Evolutionary conservation across 2,329 filamentous ascomycete species (phyloP), one percentile per base, ranked within the genome.

Genomic region (Verticillium isaacii): DNA sequence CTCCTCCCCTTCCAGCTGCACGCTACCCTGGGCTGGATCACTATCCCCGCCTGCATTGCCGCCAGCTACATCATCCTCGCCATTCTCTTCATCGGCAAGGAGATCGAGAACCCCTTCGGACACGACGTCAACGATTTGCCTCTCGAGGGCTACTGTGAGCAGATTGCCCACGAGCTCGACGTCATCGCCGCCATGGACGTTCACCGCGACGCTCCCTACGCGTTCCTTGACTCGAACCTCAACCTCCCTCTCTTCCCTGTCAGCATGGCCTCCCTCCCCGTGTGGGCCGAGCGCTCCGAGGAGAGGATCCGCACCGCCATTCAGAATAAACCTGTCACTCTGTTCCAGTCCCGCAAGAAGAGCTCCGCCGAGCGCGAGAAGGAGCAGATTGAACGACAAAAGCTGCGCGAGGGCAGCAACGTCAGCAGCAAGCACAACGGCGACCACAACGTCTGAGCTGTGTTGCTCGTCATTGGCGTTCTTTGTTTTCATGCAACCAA

Each of bases 71-170:
- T 95, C 67, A 94, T 95, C 72, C 85, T 95, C 63, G 90, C 90
- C 29, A 85, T 95, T 56, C 77, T 82, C 36, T 78, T 83, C 65
- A 94, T 94, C 68, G 91, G 91, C 45, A 86, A 86, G 65, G 91
- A 95, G 75, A 90, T 95, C 66, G 91, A 95, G 74, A 92, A 95
- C 70, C 91, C 91, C 6, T 95, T 95, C 73, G 91, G 91, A 62
- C 82, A 87, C 66, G 91, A 95, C 65, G 91, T 93, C 67, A 95
- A 95, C 71, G 91, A 95, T 74, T 77, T 93, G 52, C 89, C 89
- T 0, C 81, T 93, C 2, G 91, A 94, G 70, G 78, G 82, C 15
- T 96, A 88, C 79, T 95, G 91, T 76, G 82, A 88, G 41, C 89
- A 93, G 69, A 82, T 95, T 52, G 85, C 89, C 25, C 74, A 82